A percentile compares a stretch with the other conserved stretches of the same genome.
These are phyloP conservation scores for Amanita polypyramis DNA, from an alignment of 768 basidiomycete species.

Conservation along the genomic window DNA sequence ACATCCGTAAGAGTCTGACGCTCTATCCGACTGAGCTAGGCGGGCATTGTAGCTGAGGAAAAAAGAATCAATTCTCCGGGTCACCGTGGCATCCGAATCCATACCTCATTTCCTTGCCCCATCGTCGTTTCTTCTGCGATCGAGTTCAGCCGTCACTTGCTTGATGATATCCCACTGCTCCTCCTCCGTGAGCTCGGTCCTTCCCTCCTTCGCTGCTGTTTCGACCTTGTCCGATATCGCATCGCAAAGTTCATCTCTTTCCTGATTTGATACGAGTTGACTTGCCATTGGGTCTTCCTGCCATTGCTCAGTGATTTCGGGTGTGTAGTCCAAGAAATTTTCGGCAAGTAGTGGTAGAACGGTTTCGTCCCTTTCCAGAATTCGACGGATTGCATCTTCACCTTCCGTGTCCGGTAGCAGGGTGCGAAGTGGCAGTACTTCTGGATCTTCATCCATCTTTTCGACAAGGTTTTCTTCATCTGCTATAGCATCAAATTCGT, in stretches of 20 bases:
- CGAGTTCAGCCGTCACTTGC: background rate
- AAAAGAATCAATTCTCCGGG: too few relatives aligned
- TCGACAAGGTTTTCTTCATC: slow-evolving; percentile 12
- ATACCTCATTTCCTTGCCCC: background rate
- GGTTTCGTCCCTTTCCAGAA: slow-evolving; percentile 19
- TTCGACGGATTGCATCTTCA: slow-evolving; percentile 15
- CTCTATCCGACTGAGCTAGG: slow-evolving; percentile 60
- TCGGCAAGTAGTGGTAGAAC: slow-evolving; percentile 22
- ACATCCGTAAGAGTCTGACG: slow-evolving; percentile 37
- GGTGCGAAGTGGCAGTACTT: slow-evolving; percentile 5
- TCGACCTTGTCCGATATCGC: background rate
- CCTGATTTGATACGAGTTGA: background rate
- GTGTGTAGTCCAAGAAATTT: slow-evolving; percentile 21
- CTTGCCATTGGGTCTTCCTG: background rate
- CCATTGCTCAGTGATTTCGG: slow-evolving; percentile 12
- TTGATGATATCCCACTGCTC: background rate
- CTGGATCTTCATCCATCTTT: slow-evolving; percentile 10
- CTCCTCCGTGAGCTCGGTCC: background rate
- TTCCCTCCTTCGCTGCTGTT: background rate
- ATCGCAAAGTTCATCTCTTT: background rate
- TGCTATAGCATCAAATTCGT: slow-evolving; percentile 9
- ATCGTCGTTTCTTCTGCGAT: too few relatives aligned
- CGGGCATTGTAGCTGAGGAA: slow-evolving; percentile 34
- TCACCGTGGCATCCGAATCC: background rate
- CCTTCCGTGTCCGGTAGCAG: slow-evolving; percentile 19